phyloP scores from a whole-genome alignment of 2,329 filamentous ascomycete species.

The Paraconiothyrium sp. region DNA sequence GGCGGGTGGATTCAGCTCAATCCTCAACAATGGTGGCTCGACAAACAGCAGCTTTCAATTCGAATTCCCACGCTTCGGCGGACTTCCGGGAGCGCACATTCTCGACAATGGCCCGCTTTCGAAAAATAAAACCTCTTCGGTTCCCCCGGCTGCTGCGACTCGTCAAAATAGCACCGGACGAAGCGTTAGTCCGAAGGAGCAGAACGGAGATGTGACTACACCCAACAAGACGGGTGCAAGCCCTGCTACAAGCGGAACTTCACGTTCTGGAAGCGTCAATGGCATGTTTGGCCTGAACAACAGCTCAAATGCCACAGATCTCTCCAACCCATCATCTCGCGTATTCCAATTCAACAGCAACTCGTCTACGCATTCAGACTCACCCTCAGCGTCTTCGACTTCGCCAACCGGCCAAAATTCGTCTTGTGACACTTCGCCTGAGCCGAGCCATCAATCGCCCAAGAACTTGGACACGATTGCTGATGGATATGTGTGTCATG shows the following conservation, averaged over 20 bases:
- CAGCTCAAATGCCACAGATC: slow-evolving; percentile 50
- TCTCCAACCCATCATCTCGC: slow-evolving; percentile 54
- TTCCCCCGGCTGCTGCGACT: slow-evolving; percentile 32
- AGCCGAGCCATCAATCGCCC: slow-evolving; percentile 77
- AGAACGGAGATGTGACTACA: slow-evolving; percentile 36
- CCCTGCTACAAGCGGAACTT: slow-evolving; percentile 48
- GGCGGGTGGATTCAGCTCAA: slow-evolving; percentile 55
- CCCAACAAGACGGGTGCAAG: slow-evolving; percentile 41
- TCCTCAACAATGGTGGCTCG: slow-evolving; percentile 63
- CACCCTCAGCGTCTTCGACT: slow-evolving; percentile 61
- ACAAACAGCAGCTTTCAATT: slow-evolving; percentile 89
- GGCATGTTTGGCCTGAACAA: slow-evolving; percentile 37
- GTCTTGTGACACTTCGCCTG: slow-evolving; percentile 79
- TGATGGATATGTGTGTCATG: slow-evolving; percentile 57
- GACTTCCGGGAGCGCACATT: slow-evolving; percentile 67
- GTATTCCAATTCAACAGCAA: slow-evolving; percentile 62
- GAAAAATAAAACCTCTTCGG: slow-evolving; percentile 40
- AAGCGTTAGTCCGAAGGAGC: slow-evolving; percentile 50
- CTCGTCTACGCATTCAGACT: slow-evolving; percentile 58
- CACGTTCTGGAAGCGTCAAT: slow-evolving; percentile 47
- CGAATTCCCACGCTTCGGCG: slow-evolving; percentile 93
- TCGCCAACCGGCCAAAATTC: slow-evolving; percentile 62
- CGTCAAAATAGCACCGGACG: slow-evolving; percentile 46
- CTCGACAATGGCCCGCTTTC: slow-evolving; percentile 58
- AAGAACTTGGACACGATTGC: slow-evolving; percentile 69